Percentiles rank a stretch among this genome's conserved stretches.
Evolutionary conservation across 2,329 filamentous ascomycete genomes (phyloP).

Genomic region (Neonectria magnoliae): DNA sequence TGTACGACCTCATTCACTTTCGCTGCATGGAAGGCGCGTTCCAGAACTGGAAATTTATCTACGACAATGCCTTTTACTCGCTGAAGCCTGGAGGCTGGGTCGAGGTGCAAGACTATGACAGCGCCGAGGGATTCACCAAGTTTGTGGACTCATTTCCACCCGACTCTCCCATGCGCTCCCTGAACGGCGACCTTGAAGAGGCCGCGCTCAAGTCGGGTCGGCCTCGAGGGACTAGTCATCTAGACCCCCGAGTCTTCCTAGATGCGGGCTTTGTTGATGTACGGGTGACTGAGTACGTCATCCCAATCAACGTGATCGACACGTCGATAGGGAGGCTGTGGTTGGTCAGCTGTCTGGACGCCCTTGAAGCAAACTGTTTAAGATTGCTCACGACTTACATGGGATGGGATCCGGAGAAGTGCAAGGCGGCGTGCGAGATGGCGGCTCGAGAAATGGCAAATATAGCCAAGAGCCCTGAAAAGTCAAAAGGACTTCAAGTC

Average conservation of each 20-base stretch:
- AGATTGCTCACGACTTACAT: constrained; percentile 63
- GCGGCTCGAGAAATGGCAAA: constrained; percentile 60
- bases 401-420: constrained; percentile 61
- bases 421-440: constrained; percentile 57
- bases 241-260: constrained; percentile 56
- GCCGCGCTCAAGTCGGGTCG: constrained; percentile 58
- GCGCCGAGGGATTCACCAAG: constrained; percentile 48
- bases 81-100: constrained; percentile 68
- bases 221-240: constrained; percentile 56
- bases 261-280: constrained; percentile 64
- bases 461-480: constrained; percentile 58
- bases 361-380: constrained; percentile 59
- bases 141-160: constrained; percentile 53
- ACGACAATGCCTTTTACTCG: constrained; percentile 61
- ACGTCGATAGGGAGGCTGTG: constrained; percentile 62
- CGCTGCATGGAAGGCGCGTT: constrained; percentile 67
- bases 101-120: constrained; percentile 65
- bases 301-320: constrained; percentile 59
- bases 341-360: constrained; percentile 62
- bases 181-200: constrained; percentile 54
- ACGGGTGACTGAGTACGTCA: constrained; percentile 56
- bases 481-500: constrained; percentile 54
- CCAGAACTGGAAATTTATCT: constrained; percentile 64
- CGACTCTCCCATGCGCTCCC: constrained; percentile 55
- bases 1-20: constrained; percentile 67